Evolutionary conservation across 441 rosid genomes (phyloP).

Genomic region (Euphorbia celastroides): DNA sequence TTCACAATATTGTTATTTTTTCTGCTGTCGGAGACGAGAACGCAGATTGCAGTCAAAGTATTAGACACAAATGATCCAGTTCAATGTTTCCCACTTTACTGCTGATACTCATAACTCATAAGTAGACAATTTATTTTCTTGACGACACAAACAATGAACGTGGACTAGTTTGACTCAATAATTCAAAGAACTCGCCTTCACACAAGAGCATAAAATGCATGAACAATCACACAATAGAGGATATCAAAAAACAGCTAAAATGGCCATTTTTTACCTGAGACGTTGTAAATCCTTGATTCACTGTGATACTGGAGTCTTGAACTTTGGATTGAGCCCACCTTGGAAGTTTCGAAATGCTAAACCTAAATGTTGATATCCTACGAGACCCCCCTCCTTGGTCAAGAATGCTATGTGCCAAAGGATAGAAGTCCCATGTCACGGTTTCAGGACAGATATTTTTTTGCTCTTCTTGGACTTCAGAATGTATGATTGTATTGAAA

Average conservation of each 20-base stretch:
- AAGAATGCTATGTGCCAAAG: slow-evolving; percentile 16
- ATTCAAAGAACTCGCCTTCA: neutral
- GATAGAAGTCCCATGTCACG: slow-evolving; percentile 21
- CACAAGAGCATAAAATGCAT: neutral
- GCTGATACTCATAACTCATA: neutral
- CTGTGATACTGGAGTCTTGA: slow-evolving; percentile 27
- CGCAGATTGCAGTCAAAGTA: neutral
- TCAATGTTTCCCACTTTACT: neutral
- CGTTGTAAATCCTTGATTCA: slow-evolving; percentile 34
- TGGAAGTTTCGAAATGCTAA: slow-evolving; percentile 79
- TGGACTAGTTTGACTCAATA: neutral
- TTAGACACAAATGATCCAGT: neutral
- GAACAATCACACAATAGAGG: neutral
- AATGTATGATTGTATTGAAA: slow-evolving; percentile 31
- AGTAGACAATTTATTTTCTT: neutral
- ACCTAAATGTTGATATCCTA: slow-evolving; percentile 58
- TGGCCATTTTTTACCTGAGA: slow-evolving; percentile 37
- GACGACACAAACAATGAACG: neutral
- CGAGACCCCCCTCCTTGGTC: slow-evolving; percentile 34
- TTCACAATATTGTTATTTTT: neutral
- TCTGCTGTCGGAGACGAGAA: neutral
- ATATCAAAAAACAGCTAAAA: neutral
- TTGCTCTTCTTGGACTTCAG: slow-evolving; percentile 36
- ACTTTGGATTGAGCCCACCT: slow-evolving; percentile 82
- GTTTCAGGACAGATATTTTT: slow-evolving; percentile 22